Evolutionary conservation across 345 rosid species (phyloP), one percentile per base, ranked within the genome.

Genomic region (Microcos paniculata): DNA sequence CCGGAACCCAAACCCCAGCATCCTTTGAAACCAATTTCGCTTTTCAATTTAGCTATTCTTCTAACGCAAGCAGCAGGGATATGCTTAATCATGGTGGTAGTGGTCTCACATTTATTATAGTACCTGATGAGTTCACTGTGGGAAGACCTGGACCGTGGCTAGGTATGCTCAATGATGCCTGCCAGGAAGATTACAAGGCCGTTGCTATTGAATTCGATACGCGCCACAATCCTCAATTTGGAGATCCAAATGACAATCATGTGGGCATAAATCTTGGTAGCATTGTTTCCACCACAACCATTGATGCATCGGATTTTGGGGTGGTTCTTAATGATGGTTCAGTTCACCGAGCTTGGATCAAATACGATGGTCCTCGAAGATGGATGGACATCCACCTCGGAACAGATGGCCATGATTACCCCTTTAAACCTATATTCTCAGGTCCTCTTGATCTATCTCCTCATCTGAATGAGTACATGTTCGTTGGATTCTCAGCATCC

Each of bases 131-230:
- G 81, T 84, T 88, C 76, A 86, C 88, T 0, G 80, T 88, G 3
- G 91, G 91, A 30, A 76, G 91, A 76, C 65, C 88, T 12, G 91
- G 89, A 6, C 86, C 88, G 0, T 86, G 89, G 91, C 80, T 88
- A 2, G 89, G 78, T 8, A 80, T 88, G 89, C 87, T 88, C 48
- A 88, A 86, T 23, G 89, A 88, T 73, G 91, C 89, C 21, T 88
- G 88, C 51, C 79, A 82, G 35, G 88, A 88, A 10, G 71, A 80
- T 59, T 86, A 83, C 72, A 88, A 86, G 62, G 87, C 82, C n/a
- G 74, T 84, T 14, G 88, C 84, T 8, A 40, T 88, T 6, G 86
- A 88, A 30, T 86, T 84, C 49, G 89, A 88, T 28, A 81, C 87
- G 13, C 66, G 72, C 9, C 72, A 49, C 33, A 86, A 86, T 73